These are phyloP conservation scores for Sporothrix schenckii DNA, from an alignment of 2,329 filamentous ascomycete genomes.

Conservation along the genomic window DNA sequence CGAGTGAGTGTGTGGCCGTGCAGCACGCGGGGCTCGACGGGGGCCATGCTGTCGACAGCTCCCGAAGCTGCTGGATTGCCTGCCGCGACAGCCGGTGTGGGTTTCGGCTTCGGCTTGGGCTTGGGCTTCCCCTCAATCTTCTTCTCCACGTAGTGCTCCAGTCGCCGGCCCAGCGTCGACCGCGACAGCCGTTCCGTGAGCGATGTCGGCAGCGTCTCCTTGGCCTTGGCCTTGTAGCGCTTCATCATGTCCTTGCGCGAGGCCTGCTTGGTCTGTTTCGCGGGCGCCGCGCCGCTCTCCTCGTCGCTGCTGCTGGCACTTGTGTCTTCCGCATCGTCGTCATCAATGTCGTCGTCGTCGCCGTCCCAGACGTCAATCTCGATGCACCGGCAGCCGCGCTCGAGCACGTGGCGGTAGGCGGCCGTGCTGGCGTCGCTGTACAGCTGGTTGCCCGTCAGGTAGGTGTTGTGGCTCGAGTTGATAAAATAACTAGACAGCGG, in stretches of 20 bases:
- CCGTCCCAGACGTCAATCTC: constrained; percentile 97
- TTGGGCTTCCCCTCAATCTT: constrained; percentile 37
- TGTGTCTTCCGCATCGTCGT: neutral
- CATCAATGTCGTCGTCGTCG: constrained; percentile 44
- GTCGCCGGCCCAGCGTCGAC: constrained; percentile 51
- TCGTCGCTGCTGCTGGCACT: constrained; percentile 54
- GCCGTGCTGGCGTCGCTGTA: constrained; percentile 84
- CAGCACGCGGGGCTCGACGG: constrained; percentile 72
- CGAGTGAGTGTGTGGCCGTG: constrained; percentile 92
- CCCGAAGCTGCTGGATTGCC: neutral
- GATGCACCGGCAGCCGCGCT: constrained; percentile 84
- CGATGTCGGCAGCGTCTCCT: constrained; percentile 56
- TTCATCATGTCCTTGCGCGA: constrained; percentile 63
- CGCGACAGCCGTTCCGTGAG: constrained; percentile 53
- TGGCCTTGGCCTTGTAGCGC: constrained; percentile 69
- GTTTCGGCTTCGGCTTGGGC: neutral
- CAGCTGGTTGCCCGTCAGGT: constrained; percentile 85
- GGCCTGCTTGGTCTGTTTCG: constrained; percentile 7
- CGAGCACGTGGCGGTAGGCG: constrained; percentile 80
- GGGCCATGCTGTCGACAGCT: neutral
- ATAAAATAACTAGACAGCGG: constrained; percentile 91
- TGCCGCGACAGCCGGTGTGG: neutral
- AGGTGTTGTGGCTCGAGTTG: constrained; percentile 94
- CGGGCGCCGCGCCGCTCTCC: constrained; percentile 30
- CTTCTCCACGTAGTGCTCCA: constrained; percentile 44